Conservation (phyloP, 495 filamentous ascomycete genomes). For the Neurospora tetraspora region DNA sequence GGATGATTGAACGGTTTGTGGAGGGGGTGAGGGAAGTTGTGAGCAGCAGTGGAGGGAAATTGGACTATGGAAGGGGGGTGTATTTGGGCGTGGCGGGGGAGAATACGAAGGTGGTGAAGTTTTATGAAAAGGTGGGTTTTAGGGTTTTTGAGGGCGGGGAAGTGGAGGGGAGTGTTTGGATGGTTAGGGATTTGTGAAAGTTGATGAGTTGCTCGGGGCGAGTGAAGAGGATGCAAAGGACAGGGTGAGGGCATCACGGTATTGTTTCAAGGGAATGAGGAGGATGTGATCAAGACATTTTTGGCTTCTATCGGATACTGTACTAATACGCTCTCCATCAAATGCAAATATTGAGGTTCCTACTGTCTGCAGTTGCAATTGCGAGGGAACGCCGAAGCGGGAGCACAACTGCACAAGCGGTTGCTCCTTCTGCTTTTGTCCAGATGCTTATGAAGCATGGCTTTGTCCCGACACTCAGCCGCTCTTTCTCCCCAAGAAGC, state of each 20-base stretch:
- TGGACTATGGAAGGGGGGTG: constrained; percentile 22
- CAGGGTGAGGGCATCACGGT: not conserved
- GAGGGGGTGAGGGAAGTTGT: constrained; percentile 16
- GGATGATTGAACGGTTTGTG: constrained; percentile 28
- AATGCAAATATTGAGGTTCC: no score
- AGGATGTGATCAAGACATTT: not conserved
- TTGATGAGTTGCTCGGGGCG: no score
- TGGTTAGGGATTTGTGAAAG: constrained; percentile 29
- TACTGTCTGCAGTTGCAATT: not conserved
- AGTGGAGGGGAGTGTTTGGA: constrained; percentile 26
- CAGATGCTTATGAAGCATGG: not conserved
- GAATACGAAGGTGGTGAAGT: constrained; percentile 32
- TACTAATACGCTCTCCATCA: no score
- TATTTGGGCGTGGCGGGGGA: constrained; percentile 29
- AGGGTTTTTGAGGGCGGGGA: constrained; percentile 24
- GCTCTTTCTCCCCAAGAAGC: not conserved
- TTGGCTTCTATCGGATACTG: not conserved
- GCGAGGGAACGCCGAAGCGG: not conserved
- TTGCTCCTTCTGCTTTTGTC: not conserved
- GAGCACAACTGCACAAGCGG: not conserved
- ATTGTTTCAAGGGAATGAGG: not conserved
- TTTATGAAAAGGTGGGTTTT: constrained; percentile 34
- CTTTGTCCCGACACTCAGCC: not conserved
- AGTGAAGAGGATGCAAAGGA: no score
- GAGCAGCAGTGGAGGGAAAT: not conserved